A percentile compares a stretch with the other conserved stretches of the same genome.
Evolutionary conservation across 2,329 filamentous ascomycete genomes (phyloP).

Genomic region (Lachnum nothofagi): DNA sequence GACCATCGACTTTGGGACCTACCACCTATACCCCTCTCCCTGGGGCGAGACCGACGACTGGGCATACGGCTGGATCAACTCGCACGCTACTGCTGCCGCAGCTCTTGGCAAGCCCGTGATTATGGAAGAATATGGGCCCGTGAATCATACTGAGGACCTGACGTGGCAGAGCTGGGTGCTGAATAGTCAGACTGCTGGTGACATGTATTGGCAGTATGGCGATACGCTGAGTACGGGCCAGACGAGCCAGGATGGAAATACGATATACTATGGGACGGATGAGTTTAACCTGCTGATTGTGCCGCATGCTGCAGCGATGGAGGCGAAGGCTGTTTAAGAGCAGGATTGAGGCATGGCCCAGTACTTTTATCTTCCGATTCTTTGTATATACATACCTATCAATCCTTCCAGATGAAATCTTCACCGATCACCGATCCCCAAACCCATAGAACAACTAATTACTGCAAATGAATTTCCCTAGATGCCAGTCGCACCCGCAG

Average conservation of each 20-base stretch:
- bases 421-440: no score
- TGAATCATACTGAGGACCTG: slow-evolving; percentile 16
- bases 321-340: slow-evolving; percentile 14
- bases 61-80: slow-evolving; percentile 44
- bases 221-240: slow-evolving; percentile 24
- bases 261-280: slow-evolving; percentile 27
- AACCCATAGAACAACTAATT: neutral
- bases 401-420: no score
- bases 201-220: slow-evolving; percentile 32
- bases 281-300: slow-evolving; percentile 24
- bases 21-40: slow-evolving; percentile 46
- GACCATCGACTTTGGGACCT: slow-evolving; percentile 48
- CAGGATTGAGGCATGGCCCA: neutral
- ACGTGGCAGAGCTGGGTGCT: slow-evolving; percentile 26
- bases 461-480: neutral
- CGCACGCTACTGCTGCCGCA: slow-evolving; percentile 38
- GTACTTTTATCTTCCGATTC: neutral
- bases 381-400: neutral
- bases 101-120: slow-evolving; percentile 38
- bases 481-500: slow-evolving; percentile 9
- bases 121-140: slow-evolving; percentile 38
- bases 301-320: slow-evolving; percentile 24
- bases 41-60: slow-evolving; percentile 38
- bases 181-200: slow-evolving; percentile 22
- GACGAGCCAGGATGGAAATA: slow-evolving; percentile 26